Evolutionary conservation across 805 yeast species (phyloP), one percentile per base, ranked within the genome.

Genomic region (Saccharomycopsis schoenii): DNA sequence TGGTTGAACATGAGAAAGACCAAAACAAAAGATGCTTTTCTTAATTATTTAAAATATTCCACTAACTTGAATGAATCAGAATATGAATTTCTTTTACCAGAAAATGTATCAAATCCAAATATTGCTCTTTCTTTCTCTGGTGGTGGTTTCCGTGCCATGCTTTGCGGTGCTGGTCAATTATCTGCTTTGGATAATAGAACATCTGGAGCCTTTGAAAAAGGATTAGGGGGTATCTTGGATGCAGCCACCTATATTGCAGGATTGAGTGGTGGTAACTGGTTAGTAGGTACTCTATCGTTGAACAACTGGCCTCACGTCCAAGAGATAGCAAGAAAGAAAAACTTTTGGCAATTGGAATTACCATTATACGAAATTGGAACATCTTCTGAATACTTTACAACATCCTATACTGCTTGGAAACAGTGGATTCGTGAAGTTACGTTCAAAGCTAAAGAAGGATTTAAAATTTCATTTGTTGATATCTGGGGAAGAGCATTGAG

Each of bases 71-170:
- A 68, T 2, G 67, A 66, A 3, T 25, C 50, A 4, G 64, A 61
- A 54, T 42, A 77, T 80, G 1, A 75, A 73, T 24, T 68, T 66
- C 0, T 83, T 75, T 63, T 66, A 80, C 47, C 79, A 79, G 80
- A 61, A 78, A 81, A 64, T 77, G 81, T 80, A 37, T 74, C 73
- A 55, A 62, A 69, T 8, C 73, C 80, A 58, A 76, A 78, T 56
- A 74, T 86, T 52, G 91, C 83, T 2, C 66, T 80, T 37, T 84
- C 90, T 4, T 83, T 85, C 66, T 79, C 89, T n/a, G 96, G 97
- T 57, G 97, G 97, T 68, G 97, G 97, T 1, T 89, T 87, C 71
- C 79, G 97, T 63, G 96, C 97, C 29, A 88, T 90, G 89, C 74
- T 90, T 52, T 73, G 78, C 61, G 96, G 96, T 1, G 96, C 96